Base-by-base conservation (phyloP, 1,139 yeast genomes). In the Blastobotrys proliferans region DNA sequence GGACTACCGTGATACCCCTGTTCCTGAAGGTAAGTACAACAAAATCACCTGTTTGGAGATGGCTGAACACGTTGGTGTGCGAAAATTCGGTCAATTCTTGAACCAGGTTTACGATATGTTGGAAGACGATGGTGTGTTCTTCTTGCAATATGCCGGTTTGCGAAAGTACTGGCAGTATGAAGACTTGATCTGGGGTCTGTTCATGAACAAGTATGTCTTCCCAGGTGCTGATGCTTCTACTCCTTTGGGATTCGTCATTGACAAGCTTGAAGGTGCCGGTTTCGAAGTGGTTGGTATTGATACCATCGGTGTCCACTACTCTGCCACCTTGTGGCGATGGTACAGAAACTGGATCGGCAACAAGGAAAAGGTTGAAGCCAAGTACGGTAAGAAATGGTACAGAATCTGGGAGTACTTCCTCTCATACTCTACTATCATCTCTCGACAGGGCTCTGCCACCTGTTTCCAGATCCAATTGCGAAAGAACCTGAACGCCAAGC, bases 181-280 rank as follows among this genome's bases (percentile, higher is more conserved):
- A 71, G 97, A 87, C 65, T 76, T 87, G 60, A 73, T 79, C 67
- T 87, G 96, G 97, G 96, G 97, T 55, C 73, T 88, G 63, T 88
- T 87, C 67, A 88, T 87, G 96, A 87, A 88, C 78, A 87, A 86
- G 73, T 87, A 86, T 70, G 81, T 87, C 62, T 87, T 87, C 87
- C 96, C 97, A 37, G 97, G 96, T 69, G 96, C 96, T 43, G 97
- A 87, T 69, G 96, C 96, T 39, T 85, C 95, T 6, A 88, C 97
- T 45, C 96, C 97, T 40, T 76, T 88, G 58, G 86, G 87, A 46
- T 88, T 84, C 63, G 92, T 85, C 53, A 73, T 82, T 50, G 77
- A 82, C 51, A 72, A 78, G 55, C 77, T 88, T 62, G 97, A 87
- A 70, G 79, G 79, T 32, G 79, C 83, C 51, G 95, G 95, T 3